Conservation (phyloP, 2,329 filamentous ascomycete species). For the Mariannaea elegans region DNA sequence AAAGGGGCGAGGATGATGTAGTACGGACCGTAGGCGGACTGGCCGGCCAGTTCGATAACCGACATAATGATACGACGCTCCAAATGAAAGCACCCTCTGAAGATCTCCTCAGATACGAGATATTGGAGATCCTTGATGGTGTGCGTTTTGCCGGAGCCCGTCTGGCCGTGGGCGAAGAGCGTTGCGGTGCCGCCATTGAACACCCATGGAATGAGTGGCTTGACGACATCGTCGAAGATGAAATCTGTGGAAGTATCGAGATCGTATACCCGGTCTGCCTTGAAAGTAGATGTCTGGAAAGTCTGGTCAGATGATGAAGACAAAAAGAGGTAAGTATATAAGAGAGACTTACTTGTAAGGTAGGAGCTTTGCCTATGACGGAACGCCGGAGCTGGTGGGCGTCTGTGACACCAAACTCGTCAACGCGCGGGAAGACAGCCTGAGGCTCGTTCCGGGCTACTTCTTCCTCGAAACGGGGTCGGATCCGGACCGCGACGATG, state of each 20-base stretch:
- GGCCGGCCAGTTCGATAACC: slow-evolving; percentile 52
- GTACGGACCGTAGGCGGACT: slow-evolving; percentile 42
- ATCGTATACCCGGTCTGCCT: slow-evolving; percentile 49
- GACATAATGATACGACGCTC: slow-evolving; percentile 46
- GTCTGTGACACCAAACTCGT: slow-evolving; percentile 41
- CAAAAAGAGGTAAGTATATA: too few relatives aligned
- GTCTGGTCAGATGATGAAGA: neutral
- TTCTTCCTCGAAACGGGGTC: slow-evolving; percentile 49
- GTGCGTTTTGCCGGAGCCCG: slow-evolving; percentile 58
- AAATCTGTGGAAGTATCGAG: slow-evolving; percentile 46
- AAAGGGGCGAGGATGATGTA: neutral
- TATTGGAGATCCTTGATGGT: slow-evolving; percentile 54
- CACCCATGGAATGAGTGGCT: slow-evolving; percentile 54
- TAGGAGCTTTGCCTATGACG: slow-evolving; percentile 41
- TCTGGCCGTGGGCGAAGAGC: slow-evolving; percentile 60
- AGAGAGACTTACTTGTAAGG: slow-evolving; percentile 42
- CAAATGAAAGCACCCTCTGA: slow-evolving; percentile 37
- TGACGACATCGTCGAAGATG: slow-evolving; percentile 53
- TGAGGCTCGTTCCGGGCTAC: slow-evolving; percentile 39
- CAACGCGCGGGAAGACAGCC: slow-evolving; percentile 38
- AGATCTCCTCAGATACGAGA: slow-evolving; percentile 49
- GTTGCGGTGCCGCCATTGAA: slow-evolving; percentile 58
- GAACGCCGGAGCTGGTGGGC: slow-evolving; percentile 49
- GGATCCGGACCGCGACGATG: slow-evolving; percentile 48
- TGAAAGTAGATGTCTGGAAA: slow-evolving; percentile 46